These are phyloP conservation scores for Tuctoria greenei DNA, from an alignment of 176 grass and related monocot species.

Conservation along the genomic window DNA sequence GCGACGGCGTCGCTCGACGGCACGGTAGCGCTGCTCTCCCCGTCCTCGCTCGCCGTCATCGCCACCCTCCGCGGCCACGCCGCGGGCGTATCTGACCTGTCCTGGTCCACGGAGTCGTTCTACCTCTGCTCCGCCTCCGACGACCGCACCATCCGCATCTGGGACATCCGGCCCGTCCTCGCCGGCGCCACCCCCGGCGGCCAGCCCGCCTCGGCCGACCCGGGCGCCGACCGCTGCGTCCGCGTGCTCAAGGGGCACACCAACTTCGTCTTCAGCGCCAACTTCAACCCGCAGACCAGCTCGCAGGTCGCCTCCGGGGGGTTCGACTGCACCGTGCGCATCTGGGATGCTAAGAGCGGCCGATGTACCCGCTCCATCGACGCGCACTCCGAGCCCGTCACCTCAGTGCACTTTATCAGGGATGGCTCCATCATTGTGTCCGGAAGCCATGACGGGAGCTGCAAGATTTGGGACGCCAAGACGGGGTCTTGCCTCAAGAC, in stretches of 20 bases:
- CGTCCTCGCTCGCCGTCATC: slow-evolving; percentile 54
- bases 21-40: slow-evolving; percentile 64
- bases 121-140: slow-evolving; percentile 96
- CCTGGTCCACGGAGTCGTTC: slow-evolving; percentile 79
- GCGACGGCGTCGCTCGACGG: slow-evolving; percentile 86
- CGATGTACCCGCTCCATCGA: slow-evolving; percentile 60
- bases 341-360: slow-evolving; percentile 77
- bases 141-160: slow-evolving; percentile 74
- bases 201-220: not conserved
- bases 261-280: slow-evolving; percentile 80
- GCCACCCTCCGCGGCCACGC: slow-evolving; percentile 63
- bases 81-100: slow-evolving; percentile 73
- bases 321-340: slow-evolving; percentile 76
- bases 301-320: slow-evolving; percentile 70
- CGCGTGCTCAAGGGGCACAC: slow-evolving; percentile 68
- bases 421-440: slow-evolving; percentile 97
- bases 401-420: slow-evolving; percentile 80
- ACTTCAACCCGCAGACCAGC: slow-evolving; percentile 85
- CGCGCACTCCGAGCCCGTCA: slow-evolving; percentile 70
- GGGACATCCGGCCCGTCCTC: slow-evolving; percentile 65
- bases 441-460: slow-evolving; percentile 78
- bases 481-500: slow-evolving; percentile 77
- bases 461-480: slow-evolving; percentile 91
- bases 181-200: slow-evolving; percentile 21
- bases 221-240: slow-evolving; percentile 57